Evolutionary conservation across 2,329 filamentous ascomycete species (phyloP), one percentile per base, ranked within the genome.

Genomic region (Hymenoscyphus repandus): DNA sequence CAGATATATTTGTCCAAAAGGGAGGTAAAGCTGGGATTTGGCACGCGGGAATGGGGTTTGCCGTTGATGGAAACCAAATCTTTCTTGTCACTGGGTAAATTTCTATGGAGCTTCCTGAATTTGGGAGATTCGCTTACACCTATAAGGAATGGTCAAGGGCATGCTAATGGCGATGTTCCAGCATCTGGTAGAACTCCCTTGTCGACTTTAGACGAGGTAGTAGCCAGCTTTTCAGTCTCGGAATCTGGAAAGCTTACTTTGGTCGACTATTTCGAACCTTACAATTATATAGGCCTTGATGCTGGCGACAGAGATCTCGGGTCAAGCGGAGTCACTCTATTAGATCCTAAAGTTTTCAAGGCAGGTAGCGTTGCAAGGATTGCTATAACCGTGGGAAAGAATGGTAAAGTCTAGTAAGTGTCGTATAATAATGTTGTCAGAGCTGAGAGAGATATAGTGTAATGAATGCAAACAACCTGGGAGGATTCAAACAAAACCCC

Each of bases 221-320:
- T 73, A 1, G 69, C 72, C 6, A 73, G 72, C 54, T 70, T 75
- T 64, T 69, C 65, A 0, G 62, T 72, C 30, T 69, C 70, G 22
- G 49, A 58, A 0, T 66, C 70, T 1, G 74, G 73, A 6, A 69
- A 76, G 38, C 69, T 79, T 0, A 66, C 65, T 0, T 55, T 78
- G 3, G 66, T 70, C 9, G 76, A 79, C 46, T 80, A 78, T 58
- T 79, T 79, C 51, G 75, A 79, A 68, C 77, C 77, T 0, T 76
- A 70, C 55, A 75, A 78, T 42, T 78, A 79, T 49, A 68, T 68
- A 49, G 68, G 71, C 0, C 65, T 78, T 44, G 74, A 78, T 45
- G 74, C 72, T 6, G 75, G 70, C 0, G 75, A 79, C 48, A 72
- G 73, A 45, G 76, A 79, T 58, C 60, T 79, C 6, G 76, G 76